phyloP scores from a whole-genome alignment of 345 rosid genomes.

The Arabis alpina region DNA sequence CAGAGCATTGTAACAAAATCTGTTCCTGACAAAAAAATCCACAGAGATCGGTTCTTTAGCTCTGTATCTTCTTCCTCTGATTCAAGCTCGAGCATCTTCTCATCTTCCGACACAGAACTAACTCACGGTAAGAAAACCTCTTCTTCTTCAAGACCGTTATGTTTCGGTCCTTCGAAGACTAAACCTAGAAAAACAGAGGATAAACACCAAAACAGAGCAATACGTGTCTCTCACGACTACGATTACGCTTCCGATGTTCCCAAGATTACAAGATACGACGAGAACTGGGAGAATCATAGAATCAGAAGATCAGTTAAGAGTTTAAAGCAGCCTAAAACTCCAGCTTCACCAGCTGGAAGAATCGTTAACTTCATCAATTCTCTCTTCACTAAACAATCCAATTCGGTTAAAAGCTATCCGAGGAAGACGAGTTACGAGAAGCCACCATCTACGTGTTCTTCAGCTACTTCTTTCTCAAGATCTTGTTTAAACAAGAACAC shows the following conservation, averaged over 20 bases:
- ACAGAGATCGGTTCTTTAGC: constrained; percentile 54
- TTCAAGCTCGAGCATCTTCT: constrained; percentile 72
- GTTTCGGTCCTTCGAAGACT: constrained; percentile 43
- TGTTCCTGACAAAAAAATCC: constrained; percentile 26
- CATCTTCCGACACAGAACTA: constrained; percentile 81
- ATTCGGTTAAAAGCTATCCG: constrained; percentile 46
- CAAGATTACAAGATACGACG: constrained; percentile 46
- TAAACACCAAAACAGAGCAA: constrained; percentile 51
- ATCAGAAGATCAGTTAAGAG: constrained; percentile 62
- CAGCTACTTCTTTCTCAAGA: constrained; percentile 83
- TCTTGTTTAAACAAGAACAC: constrained; percentile 75
- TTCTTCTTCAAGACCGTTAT: constrained; percentile 46
- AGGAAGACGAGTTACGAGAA: constrained; percentile 46
- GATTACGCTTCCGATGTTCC: constrained; percentile 45
- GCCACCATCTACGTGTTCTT: constrained; percentile 59
- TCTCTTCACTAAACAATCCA: constrained; percentile 54
- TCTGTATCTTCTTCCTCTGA: constrained; percentile 80
- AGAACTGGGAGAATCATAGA: constrained; percentile 51
- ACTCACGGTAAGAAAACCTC: constrained; percentile 44
- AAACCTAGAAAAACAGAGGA: constrained; percentile 53
- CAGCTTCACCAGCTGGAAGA: constrained; percentile 81
- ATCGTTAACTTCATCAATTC: constrained; percentile 77
- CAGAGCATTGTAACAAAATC: constrained; percentile 32
- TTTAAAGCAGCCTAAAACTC: constrained; percentile 75
- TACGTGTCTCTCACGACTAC: constrained; percentile 27